Evolutionary conservation across 495 filamentous ascomycete species (phyloP), one percentile per base, ranked within the genome.

Genomic region (Lichina pygmaea): DNA sequence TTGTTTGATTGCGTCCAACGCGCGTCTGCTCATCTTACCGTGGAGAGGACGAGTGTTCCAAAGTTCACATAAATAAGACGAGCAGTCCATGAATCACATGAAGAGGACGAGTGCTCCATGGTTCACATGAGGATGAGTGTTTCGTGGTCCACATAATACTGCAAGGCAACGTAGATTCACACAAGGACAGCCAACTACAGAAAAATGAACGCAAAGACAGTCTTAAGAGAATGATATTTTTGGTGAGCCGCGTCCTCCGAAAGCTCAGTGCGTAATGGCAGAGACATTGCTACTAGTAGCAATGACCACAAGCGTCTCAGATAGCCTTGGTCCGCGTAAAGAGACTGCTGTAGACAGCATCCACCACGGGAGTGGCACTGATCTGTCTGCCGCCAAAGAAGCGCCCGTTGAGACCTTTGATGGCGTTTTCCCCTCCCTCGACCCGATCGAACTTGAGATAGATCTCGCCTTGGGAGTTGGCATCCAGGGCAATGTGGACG

Each of bases 381-480:
- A 95, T 92, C 62, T 81, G 79, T 48, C 70, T 70, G 46, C 82
- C 84, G 48, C 80, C 86, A 57, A 95, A 99, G 64, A 83, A 92
- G 51, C 91, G 76, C 41, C 91, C 91, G 58, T 95, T 99, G 45
- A 99, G 68, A 49, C 91, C 91, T 58, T 92, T 89, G 66, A 93
- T 85, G 48, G 91, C 89, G 52, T 94, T 95, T 58, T 93, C 81
- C 54, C 86, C 91, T 46, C 86, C 89, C 53, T 81, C 72, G 47
- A 94, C 81, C 49, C 81, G 77, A 63, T 93, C 82, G 58, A 95
- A 99, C 61, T 95, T 95, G 56, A 95, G 72, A 61, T 93, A 99
- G 55, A 99, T 86, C 55, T 95, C 91, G 62, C 91, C 91, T 57
- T 80, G 72, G 45, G 80, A 83, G 60, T 89, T 93, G 50, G 81